Conservation (phyloP, 352 stramenopile species). For the Globisporangium viniferum region DNA sequence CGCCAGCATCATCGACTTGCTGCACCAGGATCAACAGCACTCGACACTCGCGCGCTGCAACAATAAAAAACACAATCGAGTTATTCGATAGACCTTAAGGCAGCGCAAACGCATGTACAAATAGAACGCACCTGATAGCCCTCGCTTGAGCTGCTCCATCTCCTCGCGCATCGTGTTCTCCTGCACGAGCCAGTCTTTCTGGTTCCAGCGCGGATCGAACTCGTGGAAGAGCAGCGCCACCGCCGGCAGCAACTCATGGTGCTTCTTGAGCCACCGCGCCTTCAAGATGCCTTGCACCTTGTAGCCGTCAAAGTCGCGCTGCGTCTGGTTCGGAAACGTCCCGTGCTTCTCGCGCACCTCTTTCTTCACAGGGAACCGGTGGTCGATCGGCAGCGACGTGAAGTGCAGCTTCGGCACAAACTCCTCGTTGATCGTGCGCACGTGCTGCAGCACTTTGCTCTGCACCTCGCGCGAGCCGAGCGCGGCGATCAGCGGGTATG, state of each 20-base stretch:
- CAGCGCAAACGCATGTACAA: background rate
- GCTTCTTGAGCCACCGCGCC: conserved; percentile 82
- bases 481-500: conserved; percentile 80
- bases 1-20: conserved; percentile 67
- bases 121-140: conserved; percentile 29
- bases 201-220: conserved; percentile 75
- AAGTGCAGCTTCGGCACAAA: conserved; percentile 82
- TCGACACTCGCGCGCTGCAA: conserved; percentile 60
- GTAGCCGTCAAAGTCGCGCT: conserved; percentile 81
- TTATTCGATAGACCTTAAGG: background rate
- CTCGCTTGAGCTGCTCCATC: conserved; percentile 67
- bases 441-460: conserved; percentile 57
- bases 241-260: conserved; percentile 76
- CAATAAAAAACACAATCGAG: conserved; percentile 26
- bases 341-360: conserved; percentile 82
- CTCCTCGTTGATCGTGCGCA: conserved; percentile 78
- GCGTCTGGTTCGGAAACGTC: conserved; percentile 80
- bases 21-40: conserved; percentile 81
- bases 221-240: conserved; percentile 83
- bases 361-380: conserved; percentile 82
- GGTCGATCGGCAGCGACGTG: conserved; percentile 57
- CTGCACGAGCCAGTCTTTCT: conserved; percentile 64
- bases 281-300: conserved; percentile 72
- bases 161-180: conserved; percentile 71
- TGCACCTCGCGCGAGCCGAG: conserved; percentile 76